These are phyloP conservation scores for Lasiosphaeria hispida DNA, from an alignment of 495 filamentous ascomycete species.

Conservation along the genomic window DNA sequence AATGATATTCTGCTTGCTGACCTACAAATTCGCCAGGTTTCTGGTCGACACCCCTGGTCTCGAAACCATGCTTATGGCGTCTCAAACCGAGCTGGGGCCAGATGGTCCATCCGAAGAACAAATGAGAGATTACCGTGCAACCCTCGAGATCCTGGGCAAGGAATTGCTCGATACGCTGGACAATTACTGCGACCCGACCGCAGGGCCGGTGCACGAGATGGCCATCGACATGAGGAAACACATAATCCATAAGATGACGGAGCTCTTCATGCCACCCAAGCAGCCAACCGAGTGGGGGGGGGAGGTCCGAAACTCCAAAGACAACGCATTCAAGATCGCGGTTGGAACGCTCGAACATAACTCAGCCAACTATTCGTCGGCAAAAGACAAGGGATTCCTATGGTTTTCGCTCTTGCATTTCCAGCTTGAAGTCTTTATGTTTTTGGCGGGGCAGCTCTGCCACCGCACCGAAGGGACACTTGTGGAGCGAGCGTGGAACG, in stretches of 20 bases:
- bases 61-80: conserved; percentile 44
- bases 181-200: conserved; percentile 56
- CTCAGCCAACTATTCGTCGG: conserved; percentile 37
- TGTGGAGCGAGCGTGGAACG: conserved; percentile 53
- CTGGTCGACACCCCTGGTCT: conserved; percentile 44
- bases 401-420: conserved; percentile 54
- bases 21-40: conserved; percentile 49
- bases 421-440: conserved; percentile 53
- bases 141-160: conserved; percentile 44
- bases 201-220: conserved; percentile 59
- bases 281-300: conserved; percentile 43
- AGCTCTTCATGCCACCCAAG: conserved; percentile 43
- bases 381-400: conserved; percentile 39
- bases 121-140: conserved; percentile 48
- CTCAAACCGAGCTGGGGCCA: conserved; percentile 15
- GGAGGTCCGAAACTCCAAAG: conserved; percentile 37
- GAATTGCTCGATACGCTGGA: conserved; percentile 49
- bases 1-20: conserved; percentile 65
- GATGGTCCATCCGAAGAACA: conserved; percentile 33
- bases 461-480: conserved; percentile 46
- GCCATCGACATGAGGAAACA: conserved; percentile 45
- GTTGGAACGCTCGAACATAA: conserved; percentile 44
- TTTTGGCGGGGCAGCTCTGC: conserved; percentile 51
- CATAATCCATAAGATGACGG: conserved; percentile 42
- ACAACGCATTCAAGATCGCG: conserved; percentile 49